Conservation (phyloP, 2,329 filamentous ascomycete genomes). For the Penicillium sp. region DNA sequence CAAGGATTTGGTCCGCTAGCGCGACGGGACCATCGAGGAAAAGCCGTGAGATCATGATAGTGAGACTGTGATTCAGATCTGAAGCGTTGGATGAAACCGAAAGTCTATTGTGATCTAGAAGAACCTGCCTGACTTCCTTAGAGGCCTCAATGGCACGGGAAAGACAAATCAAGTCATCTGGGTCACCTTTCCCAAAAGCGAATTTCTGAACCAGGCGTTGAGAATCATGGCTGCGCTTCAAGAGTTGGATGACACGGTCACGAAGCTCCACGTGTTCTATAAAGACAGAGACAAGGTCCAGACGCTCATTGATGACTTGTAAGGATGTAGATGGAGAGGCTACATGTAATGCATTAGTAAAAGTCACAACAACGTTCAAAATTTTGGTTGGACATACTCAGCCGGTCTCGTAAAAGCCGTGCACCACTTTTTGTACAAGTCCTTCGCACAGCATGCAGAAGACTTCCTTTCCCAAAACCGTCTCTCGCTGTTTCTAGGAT, state of each 20-base stretch:
- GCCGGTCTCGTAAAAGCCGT: constrained; percentile 75
- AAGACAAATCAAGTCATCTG: constrained; percentile 83
- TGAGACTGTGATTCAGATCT: constrained; percentile 23
- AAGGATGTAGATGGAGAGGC: constrained; percentile 85
- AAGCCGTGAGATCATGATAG: constrained; percentile 30
- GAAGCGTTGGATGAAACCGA: neutral
- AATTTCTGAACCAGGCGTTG: constrained; percentile 92
- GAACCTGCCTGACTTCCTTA: constrained; percentile 54
- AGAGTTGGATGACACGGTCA: constrained; percentile 64
- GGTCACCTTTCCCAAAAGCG: constrained; percentile 82
- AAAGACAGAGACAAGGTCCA: constrained; percentile 78
- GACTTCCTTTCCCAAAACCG: constrained; percentile 72
- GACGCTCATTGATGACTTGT: constrained; percentile 69
- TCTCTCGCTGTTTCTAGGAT: constrained; percentile 84
- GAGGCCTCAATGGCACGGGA: constrained; percentile 77
- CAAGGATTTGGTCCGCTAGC: constrained; percentile 68
- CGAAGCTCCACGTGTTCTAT: constrained; percentile 64
- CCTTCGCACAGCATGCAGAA: constrained; percentile 82
- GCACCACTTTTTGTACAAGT: constrained; percentile 92
- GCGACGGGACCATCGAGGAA: constrained; percentile 61
- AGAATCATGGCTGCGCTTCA: constrained; percentile 77
- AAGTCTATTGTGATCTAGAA: constrained; percentile 21
- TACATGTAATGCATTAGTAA: constrained; percentile 27
- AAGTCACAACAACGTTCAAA: neutral
- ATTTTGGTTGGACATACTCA: constrained; percentile 54